Evolutionary conservation across 345 rosid species (phyloP).

Genomic region (Cardamine chenopodiifolia): DNA sequence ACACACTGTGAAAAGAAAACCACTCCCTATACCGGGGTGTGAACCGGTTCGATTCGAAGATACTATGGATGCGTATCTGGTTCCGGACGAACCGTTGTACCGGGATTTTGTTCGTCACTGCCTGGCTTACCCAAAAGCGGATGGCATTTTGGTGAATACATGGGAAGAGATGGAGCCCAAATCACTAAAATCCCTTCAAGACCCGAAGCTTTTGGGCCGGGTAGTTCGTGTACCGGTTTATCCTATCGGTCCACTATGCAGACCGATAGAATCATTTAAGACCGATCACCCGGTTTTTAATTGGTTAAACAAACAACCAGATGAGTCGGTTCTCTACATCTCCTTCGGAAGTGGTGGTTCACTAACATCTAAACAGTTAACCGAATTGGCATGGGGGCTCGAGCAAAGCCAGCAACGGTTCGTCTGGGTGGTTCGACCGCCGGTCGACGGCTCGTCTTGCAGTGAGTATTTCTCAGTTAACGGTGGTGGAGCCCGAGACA

Average conservation of each 20-base stretch:
- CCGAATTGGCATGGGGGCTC: constrained; percentile 73
- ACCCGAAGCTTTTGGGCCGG: constrained; percentile 37
- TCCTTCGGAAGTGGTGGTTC: constrained; percentile 77
- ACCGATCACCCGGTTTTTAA: constrained; percentile 17
- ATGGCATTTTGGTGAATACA: constrained; percentile 63
- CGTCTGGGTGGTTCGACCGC: constrained; percentile 64
- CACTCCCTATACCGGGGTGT: constrained; percentile 59
- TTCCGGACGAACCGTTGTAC: constrained; percentile 34
- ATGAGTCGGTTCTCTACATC: constrained; percentile 59
- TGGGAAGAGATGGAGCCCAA: constrained; percentile 52
- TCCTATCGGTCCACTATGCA: constrained; percentile 56
- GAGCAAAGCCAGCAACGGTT: constrained; percentile 64
- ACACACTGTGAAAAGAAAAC: constrained; percentile 28
- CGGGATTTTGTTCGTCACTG: constrained; percentile 25
- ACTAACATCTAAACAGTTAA: constrained; percentile 50
- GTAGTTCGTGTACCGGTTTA: constrained; percentile 44
- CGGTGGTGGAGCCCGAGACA: background rate
- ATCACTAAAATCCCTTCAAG: constrained; percentile 38
- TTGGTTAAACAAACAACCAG: constrained; percentile 61
- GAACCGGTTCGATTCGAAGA: constrained; percentile 52
- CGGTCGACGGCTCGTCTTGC: constrained; percentile 24
- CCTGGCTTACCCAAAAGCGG: constrained; percentile 45
- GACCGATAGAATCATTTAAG: constrained; percentile 21
- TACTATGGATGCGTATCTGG: constrained; percentile 42
- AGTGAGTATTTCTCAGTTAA: constrained; percentile 43